Evolutionary conservation across 2,329 filamentous ascomycete genomes (phyloP).

Genomic region (Zymoseptoria passerinii): DNA sequence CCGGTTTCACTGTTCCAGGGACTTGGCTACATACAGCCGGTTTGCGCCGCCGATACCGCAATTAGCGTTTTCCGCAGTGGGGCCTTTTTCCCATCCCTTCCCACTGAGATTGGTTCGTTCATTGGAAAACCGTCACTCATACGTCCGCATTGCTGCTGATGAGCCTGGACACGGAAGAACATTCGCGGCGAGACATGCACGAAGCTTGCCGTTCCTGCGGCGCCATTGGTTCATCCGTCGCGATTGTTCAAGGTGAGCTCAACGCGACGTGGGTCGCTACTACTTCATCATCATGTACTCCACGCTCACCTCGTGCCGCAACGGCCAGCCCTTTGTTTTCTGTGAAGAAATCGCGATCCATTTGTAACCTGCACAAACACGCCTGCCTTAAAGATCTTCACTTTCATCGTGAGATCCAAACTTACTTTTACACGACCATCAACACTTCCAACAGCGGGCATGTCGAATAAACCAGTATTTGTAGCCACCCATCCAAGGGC

Average conservation of each 20-base stretch:
- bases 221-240: not conserved
- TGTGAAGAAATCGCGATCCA: not conserved
- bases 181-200: not conserved
- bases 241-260: not conserved
- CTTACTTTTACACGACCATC: not conserved
- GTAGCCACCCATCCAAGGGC: slow-evolving; percentile 88
- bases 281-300: not conserved
- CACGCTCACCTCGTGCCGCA: not conserved
- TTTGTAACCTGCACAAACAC: not conserved
- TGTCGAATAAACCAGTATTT: slow-evolving; percentile 79
- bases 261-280: no score
- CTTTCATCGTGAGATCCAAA: slow-evolving; percentile 10
- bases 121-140: not conserved
- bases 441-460: slow-evolving; percentile 29
- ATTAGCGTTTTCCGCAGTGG: not conserved
- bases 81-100: not conserved
- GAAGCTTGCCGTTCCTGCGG: not conserved
- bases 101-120: not conserved
- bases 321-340: not conserved
- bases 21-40: not conserved
- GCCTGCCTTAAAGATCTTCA: not conserved
- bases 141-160: not conserved
- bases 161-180: not conserved
- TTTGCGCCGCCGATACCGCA: not conserved
- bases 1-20: not conserved